Base-by-base conservation (phyloP, 495 filamentous ascomycete species). In the Penicillium parvum region DNA sequence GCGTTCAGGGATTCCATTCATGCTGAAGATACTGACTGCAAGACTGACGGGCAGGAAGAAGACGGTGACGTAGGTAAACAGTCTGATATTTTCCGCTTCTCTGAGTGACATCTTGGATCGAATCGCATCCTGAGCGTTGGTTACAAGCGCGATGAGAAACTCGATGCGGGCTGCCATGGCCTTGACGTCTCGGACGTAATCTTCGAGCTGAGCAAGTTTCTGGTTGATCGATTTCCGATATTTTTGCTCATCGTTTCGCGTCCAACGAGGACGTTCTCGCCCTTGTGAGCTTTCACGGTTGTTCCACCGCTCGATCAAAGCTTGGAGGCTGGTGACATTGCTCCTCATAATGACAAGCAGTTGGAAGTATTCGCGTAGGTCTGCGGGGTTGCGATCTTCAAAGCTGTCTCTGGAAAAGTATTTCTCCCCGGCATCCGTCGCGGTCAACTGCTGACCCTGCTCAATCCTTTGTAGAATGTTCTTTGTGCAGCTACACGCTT, bases 61-160 rank as follows among this genome's bases (percentile, higher is more conserved):
- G 2, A 42, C 41, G n/a, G 45, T 54, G 9, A 50, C 35, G 23
- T 54, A 54, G 5, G 51, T 49, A 35, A 54, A 54, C 5, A 49
- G 46, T 3, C 30, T 50, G 42, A 54, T 40, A 21, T 54, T 47
- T 37, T 43, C 34, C 32, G 40, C 45, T 34, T 54, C 34, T 32
- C 25, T 22, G 10, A 43, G 50, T 22, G 44, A 44, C 22, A 39
- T 41, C 11, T 49, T 45, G 12, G 45, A 45, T 12, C 40, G 37
- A n/a, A 54, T 50, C 0, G 51, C 41, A 18, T 42, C 51, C 18
- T 54, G 46, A 3, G 51, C 45, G 21, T 35, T 54, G 8, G 35
- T 54, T 11, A 54, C 51, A 25, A 27, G 46, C 3, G 10, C 18
- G 18, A 50, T 39, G 8, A 43, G 34, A 29, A 49, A 49, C 20